Percentiles rank a stretch among this genome's conserved stretches.
These are phyloP conservation scores for Ichthyophthirius multifiliis DNA, from an alignment of 169 alveolate genomes.

Conservation along the genomic window DNA sequence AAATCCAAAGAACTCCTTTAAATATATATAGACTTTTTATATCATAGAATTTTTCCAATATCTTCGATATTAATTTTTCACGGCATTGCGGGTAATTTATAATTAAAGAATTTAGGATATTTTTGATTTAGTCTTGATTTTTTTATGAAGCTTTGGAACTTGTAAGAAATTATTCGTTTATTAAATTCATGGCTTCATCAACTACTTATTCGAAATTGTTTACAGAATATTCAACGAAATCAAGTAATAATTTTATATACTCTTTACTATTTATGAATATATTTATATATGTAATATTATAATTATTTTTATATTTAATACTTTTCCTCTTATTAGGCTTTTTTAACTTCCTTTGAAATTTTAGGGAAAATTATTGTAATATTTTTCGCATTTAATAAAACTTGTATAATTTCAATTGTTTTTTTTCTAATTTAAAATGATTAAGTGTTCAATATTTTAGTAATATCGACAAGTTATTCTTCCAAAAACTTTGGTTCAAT, in stretches of 20 bases:
- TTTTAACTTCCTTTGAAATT: constrained; percentile 52
- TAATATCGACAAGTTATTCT: constrained; percentile 85
- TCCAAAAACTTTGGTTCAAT: constrained; percentile 82
- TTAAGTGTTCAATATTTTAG: constrained; percentile 79
- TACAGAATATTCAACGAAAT: background rate
- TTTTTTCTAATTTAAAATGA: constrained; percentile 79
- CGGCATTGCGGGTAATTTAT: background rate
- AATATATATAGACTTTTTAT: constrained; percentile 56
- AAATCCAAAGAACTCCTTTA: constrained; percentile 72
- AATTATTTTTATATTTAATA: background rate
- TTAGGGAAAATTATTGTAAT: constrained; percentile 49
- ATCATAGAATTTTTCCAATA: constrained; percentile 61
- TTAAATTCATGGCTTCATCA: background rate
- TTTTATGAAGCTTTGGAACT: background rate
- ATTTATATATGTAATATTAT: background rate
- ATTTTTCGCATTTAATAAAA: constrained; percentile 36
- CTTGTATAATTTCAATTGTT: constrained; percentile 71
- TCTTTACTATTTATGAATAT: background rate
- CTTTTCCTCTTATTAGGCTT: constrained; percentile 21
- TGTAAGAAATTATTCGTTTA: background rate
- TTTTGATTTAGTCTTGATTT: background rate
- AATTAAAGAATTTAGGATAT: background rate
- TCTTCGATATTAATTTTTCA: constrained; percentile 40
- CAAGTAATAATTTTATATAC: background rate
- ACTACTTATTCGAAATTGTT: background rate